Base-by-base conservation (phyloP, 345 rosid genomes). In the Eucalyptus brandiana region DNA sequence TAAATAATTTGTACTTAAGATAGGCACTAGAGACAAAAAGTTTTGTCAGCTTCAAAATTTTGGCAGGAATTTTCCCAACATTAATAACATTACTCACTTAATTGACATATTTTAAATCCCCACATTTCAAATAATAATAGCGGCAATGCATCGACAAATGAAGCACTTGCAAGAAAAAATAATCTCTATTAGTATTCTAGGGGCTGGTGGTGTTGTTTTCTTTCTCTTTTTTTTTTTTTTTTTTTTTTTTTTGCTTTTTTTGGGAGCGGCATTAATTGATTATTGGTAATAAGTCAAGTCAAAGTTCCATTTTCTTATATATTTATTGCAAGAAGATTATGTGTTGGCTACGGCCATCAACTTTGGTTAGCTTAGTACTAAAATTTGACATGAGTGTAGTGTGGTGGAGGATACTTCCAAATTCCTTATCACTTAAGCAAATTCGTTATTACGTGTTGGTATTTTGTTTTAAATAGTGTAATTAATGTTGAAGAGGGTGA, bases 211-310 rank as follows among this genome's bases (percentile, higher is more conserved):
- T 10, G 16, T 60, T 26, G 69, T 6, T 28, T 28, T 60, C 14
- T 9, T 12, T 12, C 15, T 28, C 3, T 60, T 2, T 6, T 1
- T 12, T 2, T 5, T 28, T 28, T 28, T 13, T 5, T 3, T 10
- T 1, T 12, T 6, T 13, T 6, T 7, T 53, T 53, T 18, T 50
- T 50, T 16, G 1, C 53, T 5, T 24, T 58, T 60, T 13, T 30
- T 28, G 32, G 67, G 67, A 28, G 32, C 8, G 32, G 30, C 67
- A 26, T 60, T 26, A 28, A 60, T 60, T 26, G 32, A 60, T 60
- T 60, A 60, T 60, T 60, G 32, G 69, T 60, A 12, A 60, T 28
- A 28, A 60, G 32, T 28, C 16, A 60, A 60, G 17, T 60, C n/a
- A 28, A 28, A 60, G 8, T 28, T 60, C 8, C 34, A 15, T 67